These are phyloP conservation scores for Alectoria sarmentosa DNA, from an alignment of 495 filamentous ascomycete species.

Conservation along the genomic window DNA sequence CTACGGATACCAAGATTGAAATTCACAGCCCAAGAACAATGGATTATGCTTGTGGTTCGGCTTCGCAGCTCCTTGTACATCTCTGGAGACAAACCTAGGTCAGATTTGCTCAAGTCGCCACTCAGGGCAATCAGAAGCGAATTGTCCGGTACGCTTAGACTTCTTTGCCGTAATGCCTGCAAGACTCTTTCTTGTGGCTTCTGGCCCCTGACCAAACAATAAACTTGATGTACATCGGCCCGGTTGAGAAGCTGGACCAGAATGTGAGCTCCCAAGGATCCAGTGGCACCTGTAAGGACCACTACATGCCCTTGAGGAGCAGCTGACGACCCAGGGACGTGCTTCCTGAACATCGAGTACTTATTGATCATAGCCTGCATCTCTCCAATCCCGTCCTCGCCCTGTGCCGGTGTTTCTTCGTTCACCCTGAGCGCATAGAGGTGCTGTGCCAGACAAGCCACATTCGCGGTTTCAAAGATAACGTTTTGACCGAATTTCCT, in stretches of 20 bases:
- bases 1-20: constrained; percentile 28
- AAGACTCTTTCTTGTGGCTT: constrained; percentile 31
- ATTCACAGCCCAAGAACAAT: constrained; percentile 20
- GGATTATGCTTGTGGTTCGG: constrained; percentile 17
- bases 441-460: constrained; percentile 38
- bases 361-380: constrained; percentile 45
- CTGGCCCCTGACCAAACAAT: constrained; percentile 46
- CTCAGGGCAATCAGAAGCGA: constrained; percentile 43
- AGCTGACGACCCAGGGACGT: constrained; percentile 28
- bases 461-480: constrained; percentile 46
- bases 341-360: constrained; percentile 39
- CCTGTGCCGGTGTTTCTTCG: constrained; percentile 5
- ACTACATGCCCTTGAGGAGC: constrained; percentile 33
- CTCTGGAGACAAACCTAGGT: constrained; percentile 18
- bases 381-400: constrained; percentile 29
- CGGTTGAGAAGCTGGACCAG: constrained; percentile 42
- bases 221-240: constrained; percentile 39
- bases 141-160: constrained; percentile 24
- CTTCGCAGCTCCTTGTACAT: not conserved
- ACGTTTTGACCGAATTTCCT: constrained; percentile 37
- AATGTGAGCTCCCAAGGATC: constrained; percentile 50
- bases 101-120: constrained; percentile 30
- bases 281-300: constrained; percentile 55
- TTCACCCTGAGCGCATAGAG: constrained; percentile 40
- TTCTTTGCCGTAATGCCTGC: constrained; percentile 32